Conservation (phyloP, 2,329 filamentous ascomycete species). For the Macrophomina tecta region DNA sequence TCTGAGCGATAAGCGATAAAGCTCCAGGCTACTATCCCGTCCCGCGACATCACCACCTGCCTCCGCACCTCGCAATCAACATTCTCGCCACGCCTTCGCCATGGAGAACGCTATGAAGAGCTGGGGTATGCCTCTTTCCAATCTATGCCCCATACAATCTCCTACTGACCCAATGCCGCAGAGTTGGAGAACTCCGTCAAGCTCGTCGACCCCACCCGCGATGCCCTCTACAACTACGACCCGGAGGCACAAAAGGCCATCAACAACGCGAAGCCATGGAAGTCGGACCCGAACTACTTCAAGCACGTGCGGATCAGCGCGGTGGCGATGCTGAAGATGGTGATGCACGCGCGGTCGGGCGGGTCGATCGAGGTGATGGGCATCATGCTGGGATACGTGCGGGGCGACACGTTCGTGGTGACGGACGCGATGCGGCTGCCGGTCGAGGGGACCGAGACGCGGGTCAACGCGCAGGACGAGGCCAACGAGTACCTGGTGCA, state of each 20-base stretch:
- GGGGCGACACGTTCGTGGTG: conserved; percentile 84
- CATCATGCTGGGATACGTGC: conserved; percentile 93
- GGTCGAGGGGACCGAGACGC: conserved; percentile 97
- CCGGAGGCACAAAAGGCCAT: conserved; percentile 70
- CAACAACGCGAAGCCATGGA: conserved; percentile 74
- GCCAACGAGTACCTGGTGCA: conserved; percentile 97
- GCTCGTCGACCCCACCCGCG: conserved; percentile 83
- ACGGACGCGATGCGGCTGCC: conserved; percentile 93
- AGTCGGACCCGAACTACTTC: conserved; percentile 81
- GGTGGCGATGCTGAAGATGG: conserved; percentile 96
- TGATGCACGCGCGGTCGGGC: conserved; percentile 97
- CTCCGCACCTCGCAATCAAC: conserved; percentile 2
- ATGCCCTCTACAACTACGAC: conserved; percentile 90
- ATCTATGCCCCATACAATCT: conserved; percentile 31
- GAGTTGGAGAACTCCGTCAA: conserved; percentile 85
- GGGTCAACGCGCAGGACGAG: conserved; percentile 94
- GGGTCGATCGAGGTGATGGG: conserved; percentile 96
- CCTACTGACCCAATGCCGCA: conserved; percentile 45
- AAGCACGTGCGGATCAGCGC: conserved; percentile 92
- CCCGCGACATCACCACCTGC: conserved; percentile 3
- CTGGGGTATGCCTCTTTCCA: conserved; percentile 59
- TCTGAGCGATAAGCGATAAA: conserved; percentile 23
- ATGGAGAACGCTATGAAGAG: conserved; percentile 66
- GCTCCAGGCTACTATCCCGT: conserved; percentile 13
- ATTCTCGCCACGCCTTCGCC: not conserved